Evolutionary conservation across 2,329 filamentous ascomycete genomes (phyloP).

Genomic region (Aspergillus ruber): DNA sequence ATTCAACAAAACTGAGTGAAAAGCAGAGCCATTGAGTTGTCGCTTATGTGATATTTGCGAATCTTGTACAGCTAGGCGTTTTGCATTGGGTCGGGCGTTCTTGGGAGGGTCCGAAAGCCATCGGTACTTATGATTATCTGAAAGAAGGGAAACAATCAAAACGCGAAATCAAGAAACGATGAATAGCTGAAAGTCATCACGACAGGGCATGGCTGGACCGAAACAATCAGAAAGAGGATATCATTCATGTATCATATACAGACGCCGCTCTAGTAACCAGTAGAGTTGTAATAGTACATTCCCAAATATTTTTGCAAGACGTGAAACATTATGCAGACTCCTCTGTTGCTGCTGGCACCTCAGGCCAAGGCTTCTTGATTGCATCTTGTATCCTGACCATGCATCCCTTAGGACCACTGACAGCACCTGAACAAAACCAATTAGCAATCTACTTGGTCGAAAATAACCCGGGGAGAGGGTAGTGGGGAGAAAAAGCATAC

Average conservation of each 20-base stretch:
- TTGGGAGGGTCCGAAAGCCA: slow-evolving; percentile 1
- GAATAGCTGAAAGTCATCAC: too few relatives aligned
- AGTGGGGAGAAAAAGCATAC: slow-evolving; percentile 36
- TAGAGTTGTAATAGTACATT: slow-evolving; percentile 36
- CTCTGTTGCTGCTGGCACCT: slow-evolving; percentile 14
- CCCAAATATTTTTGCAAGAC: slow-evolving; percentile 8
- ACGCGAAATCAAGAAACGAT: too few relatives aligned
- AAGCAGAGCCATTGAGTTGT: slow-evolving; percentile 12
- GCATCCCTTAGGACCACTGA: slow-evolving; percentile 82
- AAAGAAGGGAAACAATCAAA: neutral
- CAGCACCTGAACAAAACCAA: slow-evolving; percentile 45
- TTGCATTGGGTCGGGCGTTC: slow-evolving; percentile 20
- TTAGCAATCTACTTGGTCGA: slow-evolving; percentile 7
- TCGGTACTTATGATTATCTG: slow-evolving; percentile 1
- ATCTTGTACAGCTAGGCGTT: slow-evolving; percentile 20
- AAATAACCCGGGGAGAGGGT: too few relatives aligned
- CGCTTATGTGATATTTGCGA: slow-evolving; percentile 19
- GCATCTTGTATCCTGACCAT: slow-evolving; percentile 83
- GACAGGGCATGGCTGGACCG: slow-evolving; percentile 3
- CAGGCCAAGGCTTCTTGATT: slow-evolving; percentile 74
- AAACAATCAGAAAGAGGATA: slow-evolving; percentile 22
- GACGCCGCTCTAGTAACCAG: slow-evolving; percentile 31
- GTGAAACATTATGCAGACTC: slow-evolving; percentile 11
- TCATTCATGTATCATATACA: slow-evolving; percentile 37
- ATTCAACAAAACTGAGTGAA: slow-evolving; percentile 51